Evolutionary conservation across 169 alveolate species (phyloP).

Genomic region (Plasmodium gonderi): DNA sequence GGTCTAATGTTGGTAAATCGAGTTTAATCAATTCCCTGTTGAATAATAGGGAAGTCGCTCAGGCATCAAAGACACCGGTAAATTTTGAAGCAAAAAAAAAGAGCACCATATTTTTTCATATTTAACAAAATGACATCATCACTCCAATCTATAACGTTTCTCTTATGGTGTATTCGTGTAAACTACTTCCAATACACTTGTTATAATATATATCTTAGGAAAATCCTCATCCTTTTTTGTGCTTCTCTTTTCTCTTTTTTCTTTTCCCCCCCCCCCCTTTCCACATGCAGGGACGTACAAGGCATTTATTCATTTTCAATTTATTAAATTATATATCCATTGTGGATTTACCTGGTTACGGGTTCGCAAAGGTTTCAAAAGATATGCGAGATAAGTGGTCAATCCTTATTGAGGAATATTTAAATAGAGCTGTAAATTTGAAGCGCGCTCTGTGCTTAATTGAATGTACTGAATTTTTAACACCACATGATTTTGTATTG

Average conservation of each 20-base stretch:
- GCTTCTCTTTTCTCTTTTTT: background rate
- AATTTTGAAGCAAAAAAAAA: background rate
- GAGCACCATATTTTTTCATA: background rate
- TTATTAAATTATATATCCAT: constrained; percentile 83
- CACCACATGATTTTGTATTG: constrained; percentile 80
- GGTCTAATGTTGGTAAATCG: constrained; percentile 95
- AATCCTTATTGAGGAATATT: constrained; percentile 31
- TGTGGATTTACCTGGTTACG: constrained; percentile 92
- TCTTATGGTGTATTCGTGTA: background rate
- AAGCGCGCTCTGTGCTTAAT: constrained; percentile 83
- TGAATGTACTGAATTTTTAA: constrained; percentile 84
- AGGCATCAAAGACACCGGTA: constrained; percentile 87
- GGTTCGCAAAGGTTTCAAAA: constrained; percentile 85
- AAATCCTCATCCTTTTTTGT: background rate
- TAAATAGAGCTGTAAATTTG: constrained; percentile 75
- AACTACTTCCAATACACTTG: background rate
- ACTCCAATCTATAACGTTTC: background rate
- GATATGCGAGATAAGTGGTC: constrained; percentile 75
- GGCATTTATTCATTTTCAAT: constrained; percentile 88
- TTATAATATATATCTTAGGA: background rate
- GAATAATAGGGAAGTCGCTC: constrained; percentile 86
- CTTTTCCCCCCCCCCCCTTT: background rate
- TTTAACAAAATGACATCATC: background rate
- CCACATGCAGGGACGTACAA: constrained; percentile 86
- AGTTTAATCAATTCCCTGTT: constrained; percentile 92